phyloP scores from a whole-genome alignment of 139 green algal genomes.

The Closterium sp. region DNA sequence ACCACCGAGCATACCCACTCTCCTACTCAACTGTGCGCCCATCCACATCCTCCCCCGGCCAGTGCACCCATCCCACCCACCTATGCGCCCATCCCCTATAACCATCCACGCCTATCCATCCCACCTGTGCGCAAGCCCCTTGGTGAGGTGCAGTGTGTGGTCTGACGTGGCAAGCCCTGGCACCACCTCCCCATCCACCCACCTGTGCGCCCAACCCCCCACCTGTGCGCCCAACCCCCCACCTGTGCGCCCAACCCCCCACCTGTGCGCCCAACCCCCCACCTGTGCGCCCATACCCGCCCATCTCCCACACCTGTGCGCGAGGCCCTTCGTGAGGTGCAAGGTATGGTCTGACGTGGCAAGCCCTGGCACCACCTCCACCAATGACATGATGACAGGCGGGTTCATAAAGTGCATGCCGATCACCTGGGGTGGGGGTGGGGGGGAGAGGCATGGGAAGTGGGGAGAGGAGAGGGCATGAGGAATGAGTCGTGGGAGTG shows the following conservation, averaged over 20 bases:
- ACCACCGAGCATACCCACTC: too few relatives aligned
- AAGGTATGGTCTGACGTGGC: conserved; percentile 57
- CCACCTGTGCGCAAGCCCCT: conserved; percentile 57
- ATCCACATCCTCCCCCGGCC: too few relatives aligned
- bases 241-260: too few relatives aligned
- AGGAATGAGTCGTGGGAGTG: background rate
- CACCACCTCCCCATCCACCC: too few relatives aligned
- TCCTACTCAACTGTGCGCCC: too few relatives aligned
- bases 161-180: background rate
- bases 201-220: too few relatives aligned
- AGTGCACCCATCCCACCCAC: conserved; percentile 55
- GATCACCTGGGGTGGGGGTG: conserved; percentile 41
- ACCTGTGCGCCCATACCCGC: too few relatives aligned
- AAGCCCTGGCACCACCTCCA: conserved; percentile 61
- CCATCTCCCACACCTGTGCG: too few relatives aligned
- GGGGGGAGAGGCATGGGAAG: background rate
- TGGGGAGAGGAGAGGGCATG: background rate
- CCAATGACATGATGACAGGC: conserved; percentile 81
- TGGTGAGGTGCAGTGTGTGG: conserved; percentile 61
- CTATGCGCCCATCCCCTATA: conserved; percentile 57
- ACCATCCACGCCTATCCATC: background rate
- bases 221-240: too few relatives aligned
- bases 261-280: too few relatives aligned
- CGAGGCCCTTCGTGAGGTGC: conserved; percentile 61
- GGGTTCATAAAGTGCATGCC: conserved; percentile 80